Evolutionary conservation across 805 yeast genomes (phyloP), one percentile per base, ranked within the genome.

Genomic region (Yamadazyma kitorensis): DNA sequence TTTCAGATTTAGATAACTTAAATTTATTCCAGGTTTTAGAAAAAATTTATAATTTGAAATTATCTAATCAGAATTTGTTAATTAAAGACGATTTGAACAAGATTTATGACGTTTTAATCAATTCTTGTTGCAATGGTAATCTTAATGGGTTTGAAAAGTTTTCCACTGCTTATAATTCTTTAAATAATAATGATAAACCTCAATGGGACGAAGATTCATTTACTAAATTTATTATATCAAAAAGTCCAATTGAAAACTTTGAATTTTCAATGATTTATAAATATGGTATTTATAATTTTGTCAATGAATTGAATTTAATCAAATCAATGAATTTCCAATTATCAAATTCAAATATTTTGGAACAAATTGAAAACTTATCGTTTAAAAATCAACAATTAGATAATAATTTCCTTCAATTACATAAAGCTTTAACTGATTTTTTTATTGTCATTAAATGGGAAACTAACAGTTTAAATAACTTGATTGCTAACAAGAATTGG

Each of bases 191-290:
- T 15, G 24, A 30, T 10, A 14, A 24, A 2, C n/a, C n/a, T n/a
- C n/a, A n/a, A n/a, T n/a, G n/a, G n/a, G 39, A 36, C 11, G 21
- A 13, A 0, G 17, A 19, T 14, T 15, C 29, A 6, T 26, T 40
- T 24, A 37, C 47, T 2, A 37, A 29, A 15, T 39, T 48, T 27
- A 31, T 27, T 15, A 35, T 47, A 9, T 43, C 51, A 9, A 28
- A 38, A 2, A 33, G 40, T 12, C 33, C 35, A 13, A 28, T 43
- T 21, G 40, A 39, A 21, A 52, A 52, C 29, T 53, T 40, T 34
- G 58, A 53, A 27, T 36, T 50, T 18, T 45, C 57, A 6, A 35
- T 40, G 42, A 37, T 52, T 22, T 42, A 37, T 32, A 28, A 48
- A 12, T 25, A 33, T 14, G 41, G 45, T 7, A 27, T 54, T 11